Conservation (phyloP, 768 basidiomycete genomes). For the Fomitopsis pulvina region DNA sequence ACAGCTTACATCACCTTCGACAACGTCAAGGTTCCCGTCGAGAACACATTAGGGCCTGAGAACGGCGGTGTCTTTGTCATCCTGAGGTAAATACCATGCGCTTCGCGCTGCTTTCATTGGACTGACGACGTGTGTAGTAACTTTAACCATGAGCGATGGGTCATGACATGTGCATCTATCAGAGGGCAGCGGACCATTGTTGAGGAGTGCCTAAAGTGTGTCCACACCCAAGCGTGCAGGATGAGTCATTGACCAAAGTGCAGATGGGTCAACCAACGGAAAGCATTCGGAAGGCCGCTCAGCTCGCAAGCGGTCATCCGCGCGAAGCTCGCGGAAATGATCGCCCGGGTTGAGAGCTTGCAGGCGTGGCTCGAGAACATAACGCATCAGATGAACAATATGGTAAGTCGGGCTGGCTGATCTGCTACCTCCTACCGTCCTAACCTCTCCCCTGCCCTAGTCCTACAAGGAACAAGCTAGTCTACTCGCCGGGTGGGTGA, state of each 20-base stretch:
- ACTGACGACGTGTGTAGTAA: constrained; percentile 42
- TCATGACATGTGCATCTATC: constrained; percentile 73
- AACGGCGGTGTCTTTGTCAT: constrained; percentile 66
- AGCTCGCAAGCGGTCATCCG: constrained; percentile 83
- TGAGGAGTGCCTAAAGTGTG: constrained; percentile 78
- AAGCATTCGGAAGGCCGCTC: constrained; percentile 87
- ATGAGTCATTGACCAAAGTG: constrained; percentile 23
- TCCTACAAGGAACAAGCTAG: constrained; percentile 66
- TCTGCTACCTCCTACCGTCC: constrained; percentile 4
- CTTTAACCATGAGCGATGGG: constrained; percentile 95
- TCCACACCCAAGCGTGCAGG: not conserved
- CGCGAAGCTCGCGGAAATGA: constrained; percentile 84
- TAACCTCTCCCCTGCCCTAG: not conserved
- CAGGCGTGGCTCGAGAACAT: constrained; percentile 87
- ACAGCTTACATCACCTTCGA: constrained; percentile 83
- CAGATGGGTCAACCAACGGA: constrained; percentile 82
- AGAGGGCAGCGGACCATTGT: constrained; percentile 59
- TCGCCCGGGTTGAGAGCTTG: constrained; percentile 71
- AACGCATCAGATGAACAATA: constrained; percentile 83
- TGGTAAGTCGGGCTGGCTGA: constrained; percentile 38
- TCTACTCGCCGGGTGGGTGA: constrained; percentile 61
- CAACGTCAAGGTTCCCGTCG: constrained; percentile 79
- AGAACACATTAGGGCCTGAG: constrained; percentile 79
- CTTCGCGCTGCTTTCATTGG: not conserved
- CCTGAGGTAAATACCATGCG: constrained; percentile 32